phyloP scores from a whole-genome alignment of 371 early-diverging fungal species.

The Syncephalis plumigaleata region DNA sequence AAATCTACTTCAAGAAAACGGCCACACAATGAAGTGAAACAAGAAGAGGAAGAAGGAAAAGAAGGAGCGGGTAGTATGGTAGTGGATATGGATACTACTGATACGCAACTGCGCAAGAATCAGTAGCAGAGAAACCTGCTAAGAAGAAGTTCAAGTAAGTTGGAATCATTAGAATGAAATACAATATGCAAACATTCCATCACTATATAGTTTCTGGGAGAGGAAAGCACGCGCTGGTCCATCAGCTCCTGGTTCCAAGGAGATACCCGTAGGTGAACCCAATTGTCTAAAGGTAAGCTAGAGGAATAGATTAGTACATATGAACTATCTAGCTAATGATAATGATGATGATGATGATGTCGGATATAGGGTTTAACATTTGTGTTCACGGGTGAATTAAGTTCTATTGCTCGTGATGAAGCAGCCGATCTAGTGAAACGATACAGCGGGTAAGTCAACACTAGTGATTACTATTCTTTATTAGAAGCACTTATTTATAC shows the following conservation, averaged over 20 bases:
- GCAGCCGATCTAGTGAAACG: slow-evolving; percentile 70
- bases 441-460: slow-evolving; percentile 73
- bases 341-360: not conserved
- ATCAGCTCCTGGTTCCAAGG: slow-evolving; percentile 48
- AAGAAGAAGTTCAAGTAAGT: no score
- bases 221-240: slow-evolving; percentile 20
- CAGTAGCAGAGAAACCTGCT: no score
- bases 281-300: slow-evolving; percentile 40
- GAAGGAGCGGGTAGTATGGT: no score
- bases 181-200: no score
- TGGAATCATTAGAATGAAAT: no score
- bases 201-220: not conserved
- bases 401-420: slow-evolving; percentile 57
- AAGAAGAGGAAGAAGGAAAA: no score
- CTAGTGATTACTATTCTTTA: no score
- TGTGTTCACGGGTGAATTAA: slow-evolving; percentile 86
- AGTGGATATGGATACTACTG: no score
- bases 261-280: slow-evolving; percentile 54
- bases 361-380: slow-evolving; percentile 48
- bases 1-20: no score
- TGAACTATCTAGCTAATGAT: not conserved
- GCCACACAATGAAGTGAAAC: no score
- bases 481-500: no score
- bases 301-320: not conserved
- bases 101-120: no score